These are phyloP conservation scores for Erysimum pusillum DNA, from an alignment of 441 rosid genomes.

Conservation along the genomic window DNA sequence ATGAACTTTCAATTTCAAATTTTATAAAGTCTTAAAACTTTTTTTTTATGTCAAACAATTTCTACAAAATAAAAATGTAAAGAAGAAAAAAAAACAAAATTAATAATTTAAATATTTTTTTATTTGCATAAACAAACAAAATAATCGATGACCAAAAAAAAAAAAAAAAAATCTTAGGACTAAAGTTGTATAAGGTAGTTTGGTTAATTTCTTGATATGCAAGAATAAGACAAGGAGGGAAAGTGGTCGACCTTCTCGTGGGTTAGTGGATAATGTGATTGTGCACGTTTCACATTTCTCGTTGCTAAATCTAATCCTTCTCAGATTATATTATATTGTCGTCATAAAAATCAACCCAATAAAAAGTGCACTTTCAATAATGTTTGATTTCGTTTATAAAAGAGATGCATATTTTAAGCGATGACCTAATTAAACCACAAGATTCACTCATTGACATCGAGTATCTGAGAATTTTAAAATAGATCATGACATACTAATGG, in stretches of 20 bases:
- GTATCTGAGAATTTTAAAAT: constrained; percentile 12
- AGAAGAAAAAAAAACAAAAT: not conserved
- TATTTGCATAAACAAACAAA: not conserved
- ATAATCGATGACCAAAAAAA: not conserved
- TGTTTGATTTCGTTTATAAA: not conserved
- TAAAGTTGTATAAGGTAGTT: not conserved
- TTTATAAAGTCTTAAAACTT: not conserved
- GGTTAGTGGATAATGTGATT: constrained; percentile 47
- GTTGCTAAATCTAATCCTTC: constrained; percentile 27
- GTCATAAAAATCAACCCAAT: not conserved
- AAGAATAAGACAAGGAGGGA: constrained; percentile 39
- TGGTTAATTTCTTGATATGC: constrained; percentile 40
- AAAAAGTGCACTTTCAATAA: constrained; percentile 6
- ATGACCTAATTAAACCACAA: constrained; percentile 24
- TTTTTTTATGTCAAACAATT: not conserved
- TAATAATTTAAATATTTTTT: not conserved
- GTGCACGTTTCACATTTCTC: constrained; percentile 44
- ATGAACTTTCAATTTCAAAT: constrained; percentile 6
- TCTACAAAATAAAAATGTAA: not conserved
- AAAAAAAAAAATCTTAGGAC: not conserved
- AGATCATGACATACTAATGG: constrained; percentile 6
- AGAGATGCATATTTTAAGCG: constrained; percentile 15
- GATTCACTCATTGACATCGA: constrained; percentile 18
- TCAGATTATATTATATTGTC: constrained; percentile 30
- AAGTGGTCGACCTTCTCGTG: constrained; percentile 43